Evolutionary conservation across 441 rosid genomes (phyloP).

Genomic region (Capsella rubella): DNA sequence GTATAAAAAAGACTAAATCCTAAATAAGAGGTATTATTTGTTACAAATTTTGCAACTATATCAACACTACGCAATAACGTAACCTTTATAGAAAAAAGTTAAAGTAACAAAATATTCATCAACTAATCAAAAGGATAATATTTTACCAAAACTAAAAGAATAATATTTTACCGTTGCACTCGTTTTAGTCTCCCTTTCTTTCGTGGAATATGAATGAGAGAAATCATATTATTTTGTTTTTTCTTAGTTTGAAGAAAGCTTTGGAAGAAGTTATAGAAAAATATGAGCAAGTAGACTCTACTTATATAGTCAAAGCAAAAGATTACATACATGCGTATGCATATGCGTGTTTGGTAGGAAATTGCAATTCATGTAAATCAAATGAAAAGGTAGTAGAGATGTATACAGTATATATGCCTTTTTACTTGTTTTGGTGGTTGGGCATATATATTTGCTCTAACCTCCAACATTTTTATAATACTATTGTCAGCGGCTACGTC

Average conservation of each 20-base stretch:
- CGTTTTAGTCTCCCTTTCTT: slow-evolving; percentile 24
- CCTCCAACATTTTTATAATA: too few species aligned
- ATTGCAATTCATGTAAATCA: not conserved
- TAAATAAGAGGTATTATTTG: not conserved
- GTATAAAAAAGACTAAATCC: not conserved
- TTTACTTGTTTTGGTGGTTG: too few species aligned
- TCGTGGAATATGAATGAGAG: slow-evolving; percentile 8
- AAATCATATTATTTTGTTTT: not conserved
- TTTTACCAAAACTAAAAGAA: too few species aligned
- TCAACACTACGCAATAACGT: not conserved
- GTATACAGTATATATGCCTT: too few species aligned
- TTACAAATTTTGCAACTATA: not conserved
- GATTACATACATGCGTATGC: slow-evolving; percentile 7
- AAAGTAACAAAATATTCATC: not conserved
- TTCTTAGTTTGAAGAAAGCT: not conserved
- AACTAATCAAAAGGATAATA: too few species aligned
- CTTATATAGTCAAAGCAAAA: slow-evolving; percentile 31
- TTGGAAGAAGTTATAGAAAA: slow-evolving; percentile 26
- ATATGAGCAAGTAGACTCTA: slow-evolving; percentile 10
- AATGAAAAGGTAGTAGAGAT: too few species aligned
- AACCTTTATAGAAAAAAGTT: not conserved
- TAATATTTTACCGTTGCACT: not conserved
- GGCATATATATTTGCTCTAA: too few species aligned
- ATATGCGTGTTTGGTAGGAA: slow-evolving; percentile 29
- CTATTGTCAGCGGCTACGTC: too few species aligned